Evolutionary conservation across 352 stramenopile species (phyloP).

Genomic region (Globisporangium nunn): DNA sequence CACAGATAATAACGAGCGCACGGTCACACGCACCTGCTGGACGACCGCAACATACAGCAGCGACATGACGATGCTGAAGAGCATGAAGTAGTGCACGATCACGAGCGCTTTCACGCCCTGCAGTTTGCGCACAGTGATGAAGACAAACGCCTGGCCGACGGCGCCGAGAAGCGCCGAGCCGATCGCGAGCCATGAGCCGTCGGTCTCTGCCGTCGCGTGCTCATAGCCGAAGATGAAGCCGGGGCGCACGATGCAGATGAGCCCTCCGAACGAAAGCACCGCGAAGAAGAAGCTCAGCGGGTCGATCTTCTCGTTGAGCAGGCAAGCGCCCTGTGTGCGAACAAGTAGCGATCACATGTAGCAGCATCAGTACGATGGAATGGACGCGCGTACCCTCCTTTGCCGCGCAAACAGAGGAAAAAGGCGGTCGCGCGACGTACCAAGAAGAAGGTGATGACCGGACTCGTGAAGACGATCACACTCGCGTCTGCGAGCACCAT

Average conservation of each 20-base stretch:
- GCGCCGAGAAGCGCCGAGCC: slow-evolving; percentile 44
- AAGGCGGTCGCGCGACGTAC: slow-evolving; percentile 10
- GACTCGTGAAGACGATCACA: slow-evolving; percentile 57
- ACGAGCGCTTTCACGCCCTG: slow-evolving; percentile 48
- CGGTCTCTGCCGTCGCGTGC: slow-evolving; percentile 26
- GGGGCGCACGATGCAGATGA: slow-evolving; percentile 35
- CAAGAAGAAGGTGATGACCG: slow-evolving; percentile 61
- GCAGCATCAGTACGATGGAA: background rate
- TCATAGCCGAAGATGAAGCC: slow-evolving; percentile 36
- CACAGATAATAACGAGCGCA: background rate
- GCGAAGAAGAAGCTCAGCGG: slow-evolving; percentile 19
- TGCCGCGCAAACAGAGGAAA: background rate
- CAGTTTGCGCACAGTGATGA: slow-evolving; percentile 58
- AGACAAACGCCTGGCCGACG: slow-evolving; percentile 62
- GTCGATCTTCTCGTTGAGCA: slow-evolving; percentile 27
- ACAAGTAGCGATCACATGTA: too few species aligned
- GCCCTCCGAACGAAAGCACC: slow-evolving; percentile 23
- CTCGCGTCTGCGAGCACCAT: slow-evolving; percentile 70
- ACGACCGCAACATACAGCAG: slow-evolving; percentile 46
- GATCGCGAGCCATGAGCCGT: slow-evolving; percentile 46
- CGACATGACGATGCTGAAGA: slow-evolving; percentile 43
- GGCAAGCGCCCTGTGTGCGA: slow-evolving; percentile 14
- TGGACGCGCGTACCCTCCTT: too few species aligned
- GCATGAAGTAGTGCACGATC: slow-evolving; percentile 79
- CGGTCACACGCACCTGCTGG: slow-evolving; percentile 22